Evolutionary conservation across 257 asterid species (phyloP), one percentile per base, ranked within the genome.

Genomic region (Lycium barbarum): DNA sequence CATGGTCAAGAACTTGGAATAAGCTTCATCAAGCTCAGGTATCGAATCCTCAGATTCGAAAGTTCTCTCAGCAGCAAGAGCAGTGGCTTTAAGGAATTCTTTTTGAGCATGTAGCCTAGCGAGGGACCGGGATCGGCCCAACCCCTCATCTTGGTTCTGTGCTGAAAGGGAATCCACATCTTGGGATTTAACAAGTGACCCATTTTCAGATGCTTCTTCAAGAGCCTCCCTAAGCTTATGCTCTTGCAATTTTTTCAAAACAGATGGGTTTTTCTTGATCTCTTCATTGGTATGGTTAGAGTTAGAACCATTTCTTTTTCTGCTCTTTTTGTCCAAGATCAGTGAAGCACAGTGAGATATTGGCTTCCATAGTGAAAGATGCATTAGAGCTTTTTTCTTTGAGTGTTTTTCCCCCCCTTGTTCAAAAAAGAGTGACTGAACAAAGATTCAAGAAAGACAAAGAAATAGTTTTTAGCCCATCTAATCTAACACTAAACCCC

Each of bases 321-420:
- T 90, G 95, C 98, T 90, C 95, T 94, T 95, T 85, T 95, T 97
- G 92, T 93, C 99, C 93, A 97, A 85, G 51, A 97, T 90, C 86
- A 97, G 92, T 88, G 98, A 85, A 89, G 98, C 99, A 87, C 98
- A 97, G 88, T 92, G 98, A 85, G 98, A 95, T 84, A 97, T 85
- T 87, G 99, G 98, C 91, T 97, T 97, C 99, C 99, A 97, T 87
- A 97, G 93, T 89, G 98, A 91, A 90, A 97, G 86, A 97, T 95
- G 99, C 99, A 97, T 97, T 87, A 89, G 90, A 91, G 86, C 93
- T 87, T 78, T 54, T 59, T 78, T 53, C 47, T 53, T 15, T 74
- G 81, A 20, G 20, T 74, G 61, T 22, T 11, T 40, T 0, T 6
- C 79, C 45, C 45, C 5, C 79, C 54, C 79, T 53, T 61, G 12